A percentile compares a stretch with the other conserved stretches of the same genome.
Evolutionary conservation across 345 rosid genomes (phyloP).

Genomic region (Theobroma cacao): DNA sequence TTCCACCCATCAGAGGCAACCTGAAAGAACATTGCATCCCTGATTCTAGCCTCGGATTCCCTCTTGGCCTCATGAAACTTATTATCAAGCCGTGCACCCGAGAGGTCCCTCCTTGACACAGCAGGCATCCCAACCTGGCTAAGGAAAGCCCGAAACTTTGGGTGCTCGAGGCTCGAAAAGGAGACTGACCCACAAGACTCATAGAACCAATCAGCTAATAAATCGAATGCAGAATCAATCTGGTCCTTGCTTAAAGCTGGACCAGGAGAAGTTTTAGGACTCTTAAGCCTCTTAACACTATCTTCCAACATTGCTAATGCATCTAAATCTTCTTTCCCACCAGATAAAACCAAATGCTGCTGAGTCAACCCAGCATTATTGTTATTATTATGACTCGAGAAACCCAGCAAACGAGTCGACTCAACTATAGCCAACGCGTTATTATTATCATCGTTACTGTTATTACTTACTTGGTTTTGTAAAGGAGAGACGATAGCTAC

Average conservation of each 20-base stretch:
- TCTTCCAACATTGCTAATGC: conserved; percentile 57
- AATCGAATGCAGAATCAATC: conserved; percentile 44
- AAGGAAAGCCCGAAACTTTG: conserved; percentile 52
- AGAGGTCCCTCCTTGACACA: conserved; percentile 38
- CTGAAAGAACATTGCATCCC: conserved; percentile 55
- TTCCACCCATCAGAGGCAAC: conserved; percentile 56
- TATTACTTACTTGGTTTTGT: conserved; percentile 21
- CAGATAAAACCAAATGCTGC: conserved; percentile 49
- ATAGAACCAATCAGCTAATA: conserved; percentile 52
- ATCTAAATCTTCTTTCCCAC: conserved; percentile 53
- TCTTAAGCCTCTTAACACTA: conserved; percentile 57
- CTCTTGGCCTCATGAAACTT: conserved; percentile 40
- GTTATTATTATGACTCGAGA: conserved; percentile 3
- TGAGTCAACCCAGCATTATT: conserved; percentile 22
- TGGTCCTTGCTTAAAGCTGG: conserved; percentile 48
- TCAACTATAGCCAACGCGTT: conserved; percentile 45
- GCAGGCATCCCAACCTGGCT: conserved; percentile 53
- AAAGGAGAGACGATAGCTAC: conserved; percentile 17
- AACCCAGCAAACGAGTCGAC: conserved; percentile 30
- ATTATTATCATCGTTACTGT: neutral
- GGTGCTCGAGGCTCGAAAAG: conserved; percentile 50
- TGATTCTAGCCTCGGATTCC: conserved; percentile 47
- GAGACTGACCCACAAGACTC: conserved; percentile 53
- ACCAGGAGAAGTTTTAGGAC: conserved; percentile 47
- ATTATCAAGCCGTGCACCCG: conserved; percentile 38